A percentile compares a stretch with the other conserved stretches of the same genome.
phyloP scores from a whole-genome alignment of 2,329 filamentous ascomycete genomes.

The Fusarium chlamydosporum region DNA sequence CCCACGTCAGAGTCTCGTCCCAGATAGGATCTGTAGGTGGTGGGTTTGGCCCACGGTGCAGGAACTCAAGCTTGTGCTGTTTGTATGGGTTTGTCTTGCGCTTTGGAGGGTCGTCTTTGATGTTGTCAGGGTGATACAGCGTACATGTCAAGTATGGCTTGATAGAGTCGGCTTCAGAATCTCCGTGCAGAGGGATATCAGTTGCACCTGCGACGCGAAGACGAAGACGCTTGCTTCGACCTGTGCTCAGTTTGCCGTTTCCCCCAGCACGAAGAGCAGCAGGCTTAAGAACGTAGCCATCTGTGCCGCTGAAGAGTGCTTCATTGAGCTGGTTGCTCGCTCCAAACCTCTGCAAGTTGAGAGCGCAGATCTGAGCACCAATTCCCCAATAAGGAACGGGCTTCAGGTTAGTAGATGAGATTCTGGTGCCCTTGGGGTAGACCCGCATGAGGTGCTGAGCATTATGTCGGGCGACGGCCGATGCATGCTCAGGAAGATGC shows the following conservation, averaged over 20 bases:
- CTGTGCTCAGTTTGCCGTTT: conserved; percentile 62
- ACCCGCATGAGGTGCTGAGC: conserved; percentile 77
- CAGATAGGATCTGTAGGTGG: conserved; percentile 73
- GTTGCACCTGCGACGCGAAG: conserved; percentile 74
- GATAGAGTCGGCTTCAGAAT: conserved; percentile 66
- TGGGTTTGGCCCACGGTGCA: conserved; percentile 71
- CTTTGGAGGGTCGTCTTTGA: conserved; percentile 66
- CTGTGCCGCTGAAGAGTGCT: conserved; percentile 74
- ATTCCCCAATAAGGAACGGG: conserved; percentile 76
- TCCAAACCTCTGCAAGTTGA: conserved; percentile 79
- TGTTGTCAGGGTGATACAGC: conserved; percentile 70
- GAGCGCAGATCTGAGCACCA: conserved; percentile 77
- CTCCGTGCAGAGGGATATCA: conserved; percentile 69
- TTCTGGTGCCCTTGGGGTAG: conserved; percentile 77
- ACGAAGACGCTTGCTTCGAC: conserved; percentile 64
- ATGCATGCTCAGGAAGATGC: conserved; percentile 63
- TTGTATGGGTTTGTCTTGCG: conserved; percentile 73
- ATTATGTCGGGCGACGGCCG: conserved; percentile 71
- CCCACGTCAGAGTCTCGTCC: conserved; percentile 77
- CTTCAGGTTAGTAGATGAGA: conserved; percentile 74
- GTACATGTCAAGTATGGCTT: conserved; percentile 76
- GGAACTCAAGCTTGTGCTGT: conserved; percentile 68
- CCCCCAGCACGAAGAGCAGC: conserved; percentile 70
- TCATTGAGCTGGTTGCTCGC: conserved; percentile 77
- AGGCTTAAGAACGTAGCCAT: conserved; percentile 77